phyloP scores from a whole-genome alignment of 139 green algal species.

The Tetratostichococcus sp. region DNA sequence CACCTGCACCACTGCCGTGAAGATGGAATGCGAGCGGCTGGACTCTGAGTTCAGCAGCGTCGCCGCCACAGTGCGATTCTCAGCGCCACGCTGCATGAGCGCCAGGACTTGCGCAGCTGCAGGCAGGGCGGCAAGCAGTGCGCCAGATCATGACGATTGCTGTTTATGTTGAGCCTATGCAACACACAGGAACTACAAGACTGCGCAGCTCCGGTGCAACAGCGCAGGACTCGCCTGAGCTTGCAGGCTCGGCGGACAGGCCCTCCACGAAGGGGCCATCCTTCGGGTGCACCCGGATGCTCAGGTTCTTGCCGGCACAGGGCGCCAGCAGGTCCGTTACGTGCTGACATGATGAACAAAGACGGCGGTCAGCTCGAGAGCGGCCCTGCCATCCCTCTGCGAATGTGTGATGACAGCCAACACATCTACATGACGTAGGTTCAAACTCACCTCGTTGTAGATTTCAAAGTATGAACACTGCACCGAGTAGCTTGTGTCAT shows the following conservation, averaged over 20 bases:
- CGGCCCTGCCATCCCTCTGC: no score
- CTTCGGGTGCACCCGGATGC: conserved; percentile 67
- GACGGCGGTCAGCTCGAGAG: no score
- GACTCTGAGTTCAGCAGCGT: conserved; percentile 54
- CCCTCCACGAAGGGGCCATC: conserved; percentile 73
- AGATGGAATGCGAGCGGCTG: conserved; percentile 55
- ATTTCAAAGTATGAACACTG: neutral
- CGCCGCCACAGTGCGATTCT: conserved; percentile 10
- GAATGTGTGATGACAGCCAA: no score
- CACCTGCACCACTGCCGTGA: conserved; percentile 37
- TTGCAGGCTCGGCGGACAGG: conserved; percentile 60
- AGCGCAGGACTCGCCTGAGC: neutral
- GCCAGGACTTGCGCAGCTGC: neutral
- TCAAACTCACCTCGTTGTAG: neutral
- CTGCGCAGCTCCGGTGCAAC: no score
- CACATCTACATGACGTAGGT: no score
- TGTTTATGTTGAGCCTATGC: no score
- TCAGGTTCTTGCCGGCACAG: conserved; percentile 28
- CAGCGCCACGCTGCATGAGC: conserved; percentile 18
- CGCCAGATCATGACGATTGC: no score
- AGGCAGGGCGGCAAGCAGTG: neutral
- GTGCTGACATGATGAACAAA: neutral
- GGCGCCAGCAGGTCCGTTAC: conserved; percentile 70
- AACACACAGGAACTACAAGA: no score
- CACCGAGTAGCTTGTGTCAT: neutral